Conservation (phyloP, 1,284 basidiomycete species). For the Fomitopsis pinicola region DNA sequence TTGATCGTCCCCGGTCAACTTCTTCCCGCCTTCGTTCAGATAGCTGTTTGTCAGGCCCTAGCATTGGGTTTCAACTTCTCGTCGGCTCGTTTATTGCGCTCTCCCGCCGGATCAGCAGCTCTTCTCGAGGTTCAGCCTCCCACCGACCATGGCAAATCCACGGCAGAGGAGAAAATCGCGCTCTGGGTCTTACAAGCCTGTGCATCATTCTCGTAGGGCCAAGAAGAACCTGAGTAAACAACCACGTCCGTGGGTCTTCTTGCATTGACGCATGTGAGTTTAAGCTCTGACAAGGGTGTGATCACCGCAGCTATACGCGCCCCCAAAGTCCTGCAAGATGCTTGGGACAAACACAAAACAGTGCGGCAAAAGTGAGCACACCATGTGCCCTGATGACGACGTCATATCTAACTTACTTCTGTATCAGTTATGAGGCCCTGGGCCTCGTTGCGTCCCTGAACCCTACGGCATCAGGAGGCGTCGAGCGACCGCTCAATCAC, state of each 20-base stretch:
- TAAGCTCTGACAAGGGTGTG: conserved; percentile 11
- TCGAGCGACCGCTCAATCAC: conserved; percentile 31
- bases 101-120: not conserved
- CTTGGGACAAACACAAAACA: conserved; percentile 89
- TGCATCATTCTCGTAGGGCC: conserved; percentile 66
- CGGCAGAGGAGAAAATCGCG: conserved; percentile 81
- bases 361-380: conserved; percentile 82
- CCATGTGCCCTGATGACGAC: conserved; percentile 3
- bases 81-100: not conserved
- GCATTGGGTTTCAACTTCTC: not conserved
- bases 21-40: not conserved
- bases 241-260: conserved; percentile 48
- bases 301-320: conserved; percentile 67
- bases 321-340: conserved; percentile 77
- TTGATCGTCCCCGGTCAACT: not conserved
- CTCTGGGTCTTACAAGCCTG: conserved; percentile 64
- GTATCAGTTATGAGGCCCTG: conserved; percentile 69
- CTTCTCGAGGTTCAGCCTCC: not conserved
- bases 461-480: conserved; percentile 60
- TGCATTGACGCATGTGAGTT: not conserved
- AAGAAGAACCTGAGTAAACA: conserved; percentile 77
- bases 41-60: not conserved
- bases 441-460: conserved; percentile 69
- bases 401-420: conserved; percentile 10
- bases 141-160: conserved; percentile 79